Conservation (phyloP, 2,329 filamentous ascomycete species). For the Daldinia sp. region DNA sequence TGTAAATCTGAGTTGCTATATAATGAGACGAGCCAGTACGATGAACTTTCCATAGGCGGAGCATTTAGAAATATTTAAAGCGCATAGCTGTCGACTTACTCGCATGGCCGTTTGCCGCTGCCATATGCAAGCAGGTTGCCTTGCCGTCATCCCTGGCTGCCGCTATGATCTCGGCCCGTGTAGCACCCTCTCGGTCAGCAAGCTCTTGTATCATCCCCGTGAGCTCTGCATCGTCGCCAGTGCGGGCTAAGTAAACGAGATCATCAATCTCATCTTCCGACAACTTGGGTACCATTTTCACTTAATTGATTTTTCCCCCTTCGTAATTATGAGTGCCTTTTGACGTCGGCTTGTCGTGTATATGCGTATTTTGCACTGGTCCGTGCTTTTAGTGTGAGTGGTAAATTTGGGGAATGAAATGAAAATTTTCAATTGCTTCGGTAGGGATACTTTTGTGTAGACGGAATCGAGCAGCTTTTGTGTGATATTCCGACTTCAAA, state of each 20-base stretch:
- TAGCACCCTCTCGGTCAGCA: slow-evolving; percentile 66
- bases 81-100: slow-evolving; percentile 60
- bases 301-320: slow-evolving; percentile 1
- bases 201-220: slow-evolving; percentile 65
- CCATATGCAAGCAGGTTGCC: slow-evolving; percentile 89
- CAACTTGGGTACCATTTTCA: slow-evolving; percentile 61
- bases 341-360: not conserved
- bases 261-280: slow-evolving; percentile 88
- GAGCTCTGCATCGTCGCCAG: slow-evolving; percentile 78
- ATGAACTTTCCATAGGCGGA: too few relatives aligned
- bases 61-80: not conserved
- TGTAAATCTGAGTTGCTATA: too few relatives aligned
- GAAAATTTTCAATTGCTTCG: slow-evolving; percentile 25
- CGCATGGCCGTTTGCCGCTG: slow-evolving; percentile 85
- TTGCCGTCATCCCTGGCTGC: slow-evolving; percentile 77
- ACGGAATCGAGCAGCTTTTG: not conserved
- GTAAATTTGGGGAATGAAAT: not conserved
- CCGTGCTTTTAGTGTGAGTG: slow-evolving; percentile 3
- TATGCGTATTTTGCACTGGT: not conserved
- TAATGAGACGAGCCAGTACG: too few relatives aligned
- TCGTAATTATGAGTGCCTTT: not conserved
- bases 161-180: slow-evolving; percentile 70
- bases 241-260: slow-evolving; percentile 84
- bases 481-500: not conserved
- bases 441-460: not conserved